Evolutionary conservation across 2,329 filamentous ascomycete genomes (phyloP), one percentile per base, ranked within the genome.

Genomic region (Bipolaris zeicola): DNA sequence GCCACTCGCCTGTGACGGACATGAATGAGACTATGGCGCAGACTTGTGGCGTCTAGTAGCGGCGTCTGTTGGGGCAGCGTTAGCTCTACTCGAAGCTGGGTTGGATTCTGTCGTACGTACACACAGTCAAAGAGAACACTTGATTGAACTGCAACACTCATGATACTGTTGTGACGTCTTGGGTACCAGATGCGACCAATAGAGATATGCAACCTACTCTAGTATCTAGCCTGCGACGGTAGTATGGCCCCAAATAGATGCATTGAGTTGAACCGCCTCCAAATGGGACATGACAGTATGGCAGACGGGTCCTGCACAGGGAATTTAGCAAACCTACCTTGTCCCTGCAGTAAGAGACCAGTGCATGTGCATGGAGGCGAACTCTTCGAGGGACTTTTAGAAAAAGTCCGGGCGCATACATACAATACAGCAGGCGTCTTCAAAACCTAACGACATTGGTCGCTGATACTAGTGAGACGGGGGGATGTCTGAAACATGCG

Each of bases 11-110:
- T 41, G 39, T 51, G 34, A 38, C 48, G 33, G 33, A 24, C 34
- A 34, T 39, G n/a, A 41, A 7, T 16, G 34, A 55, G 38, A 33
- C 52, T 42, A 50, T 18, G 46, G 38, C 41, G 52, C 20, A 43
- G 33, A 33, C 38, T 50, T 24, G 38, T 53, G 46, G 52, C 52
- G 46, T 26, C 16, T n/a, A 38, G 36, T 39, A 43, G 44, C 34
- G 26, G 44, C 24, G 36, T 41, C 36, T 20, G 42, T 38, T 14
- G 14, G 36, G 38, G 33, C 38, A 11, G 34, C 33, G 11, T 52
- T 52, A 20, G 31, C 46, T 34, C n/a, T 55, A 38, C 38, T 55
- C 42, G 26, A 34, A 31, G 37, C n/a, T 38, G 16, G 14, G 37
- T 33, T 5, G n/a, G 18, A 31, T 33, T 7, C 11, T 31, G 42